Evolutionary conservation across 1,284 basidiomycete species (phyloP).

Genomic region (Retiboletus flavoniger): DNA sequence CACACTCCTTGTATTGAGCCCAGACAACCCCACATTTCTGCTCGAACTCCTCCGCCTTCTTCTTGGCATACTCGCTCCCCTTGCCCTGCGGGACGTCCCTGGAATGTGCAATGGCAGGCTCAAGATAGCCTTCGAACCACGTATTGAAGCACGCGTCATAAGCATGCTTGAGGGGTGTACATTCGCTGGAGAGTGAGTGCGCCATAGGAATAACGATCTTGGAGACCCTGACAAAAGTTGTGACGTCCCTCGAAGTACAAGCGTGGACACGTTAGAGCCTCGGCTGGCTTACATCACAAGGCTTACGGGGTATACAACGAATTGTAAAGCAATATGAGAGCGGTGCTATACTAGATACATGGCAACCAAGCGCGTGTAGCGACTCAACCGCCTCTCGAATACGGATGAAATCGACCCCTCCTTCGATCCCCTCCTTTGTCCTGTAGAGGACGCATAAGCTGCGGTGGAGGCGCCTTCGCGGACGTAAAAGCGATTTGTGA

Average conservation of each 20-base stretch:
- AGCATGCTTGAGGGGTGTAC: conserved; percentile 84
- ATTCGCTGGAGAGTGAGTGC: conserved; percentile 72
- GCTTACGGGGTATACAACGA: not conserved
- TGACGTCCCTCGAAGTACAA: too few species aligned
- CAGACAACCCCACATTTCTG: conserved; percentile 79
- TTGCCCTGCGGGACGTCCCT: conserved; percentile 40
- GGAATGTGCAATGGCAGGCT: conserved; percentile 61
- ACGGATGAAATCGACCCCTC: conserved; percentile 31
- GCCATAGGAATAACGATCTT: conserved; percentile 47
- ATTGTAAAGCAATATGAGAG: conserved; percentile 3
- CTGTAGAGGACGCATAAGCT: conserved; percentile 12
- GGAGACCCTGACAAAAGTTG: not conserved
- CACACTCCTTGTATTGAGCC: conserved; percentile 75
- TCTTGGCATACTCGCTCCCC: conserved; percentile 43
- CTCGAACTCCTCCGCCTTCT: conserved; percentile 81
- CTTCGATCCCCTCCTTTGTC: conserved; percentile 20
- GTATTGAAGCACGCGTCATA: conserved; percentile 95
- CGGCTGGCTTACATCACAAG: conserved; percentile 22
- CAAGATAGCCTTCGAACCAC: conserved; percentile 95
- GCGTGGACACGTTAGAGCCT: not conserved
- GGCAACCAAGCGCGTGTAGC: not conserved
- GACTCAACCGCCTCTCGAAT: conserved; percentile 23
- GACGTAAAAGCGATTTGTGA: conserved; percentile 36
- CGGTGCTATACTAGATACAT: conserved; percentile 22
- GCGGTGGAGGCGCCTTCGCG: conserved; percentile 18